Evolutionary conservation across 352 stramenopile genomes (phyloP).

Genomic region (Phytophthora quininea): DNA sequence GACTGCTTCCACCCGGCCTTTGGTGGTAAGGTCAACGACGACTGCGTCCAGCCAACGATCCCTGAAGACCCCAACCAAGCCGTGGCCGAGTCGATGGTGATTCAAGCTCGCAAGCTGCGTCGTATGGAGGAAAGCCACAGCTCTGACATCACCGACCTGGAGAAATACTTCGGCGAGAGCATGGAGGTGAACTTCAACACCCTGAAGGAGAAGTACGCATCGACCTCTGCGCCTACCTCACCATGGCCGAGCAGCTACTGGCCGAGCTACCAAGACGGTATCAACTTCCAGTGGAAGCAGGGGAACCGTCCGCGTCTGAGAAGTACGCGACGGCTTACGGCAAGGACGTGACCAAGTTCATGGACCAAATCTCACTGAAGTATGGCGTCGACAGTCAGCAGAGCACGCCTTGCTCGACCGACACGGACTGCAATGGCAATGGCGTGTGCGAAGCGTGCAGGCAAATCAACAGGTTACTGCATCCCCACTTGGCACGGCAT

Average conservation of each 20-base stretch:
- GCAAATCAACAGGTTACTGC: conserved; percentile 32
- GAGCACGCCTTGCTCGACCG: background rate
- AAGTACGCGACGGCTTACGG: background rate
- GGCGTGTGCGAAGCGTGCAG: conserved; percentile 24
- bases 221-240: conserved; percentile 2
- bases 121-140: conserved; percentile 11
- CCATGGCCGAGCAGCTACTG: conserved; percentile 52
- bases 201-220: conserved; percentile 23
- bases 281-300: background rate
- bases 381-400: background rate
- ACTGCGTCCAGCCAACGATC: conserved; percentile 12
- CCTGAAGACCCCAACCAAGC: conserved; percentile 6
- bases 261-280: background rate
- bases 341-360: background rate
- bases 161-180: conserved; percentile 24
- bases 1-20: conserved; percentile 23
- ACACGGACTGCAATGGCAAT: background rate
- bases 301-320: background rate
- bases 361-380: background rate
- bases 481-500: conserved; percentile 39
- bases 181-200: conserved; percentile 27
- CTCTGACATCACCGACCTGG: conserved; percentile 23
- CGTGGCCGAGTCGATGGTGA: background rate
- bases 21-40: conserved; percentile 6
- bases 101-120: conserved; percentile 6